A percentile compares a stretch with the other conserved stretches of the same genome.
Evolutionary conservation across 305 asterid genomes (phyloP).

Genomic region (Stenogyne calaminthoides): DNA sequence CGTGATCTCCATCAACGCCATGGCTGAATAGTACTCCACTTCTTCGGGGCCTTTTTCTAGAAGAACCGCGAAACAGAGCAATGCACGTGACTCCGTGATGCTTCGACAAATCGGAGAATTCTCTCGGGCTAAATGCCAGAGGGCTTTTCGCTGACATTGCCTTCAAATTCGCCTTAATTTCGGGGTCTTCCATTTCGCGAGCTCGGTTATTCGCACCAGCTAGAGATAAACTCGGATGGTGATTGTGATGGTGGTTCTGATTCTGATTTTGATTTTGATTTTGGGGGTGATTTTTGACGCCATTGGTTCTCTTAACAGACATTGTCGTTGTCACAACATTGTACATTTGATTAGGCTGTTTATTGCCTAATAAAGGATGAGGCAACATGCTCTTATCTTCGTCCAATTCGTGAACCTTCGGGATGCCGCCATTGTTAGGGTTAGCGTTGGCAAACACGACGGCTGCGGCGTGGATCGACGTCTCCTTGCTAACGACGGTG

Average conservation of each 20-base stretch:
- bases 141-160: slow-evolving; percentile 73
- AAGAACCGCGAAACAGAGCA: slow-evolving; percentile 58
- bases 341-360: slow-evolving; percentile 47
- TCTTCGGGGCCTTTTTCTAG: slow-evolving; percentile 59
- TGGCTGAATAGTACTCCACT: slow-evolving; percentile 55
- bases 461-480: slow-evolving; percentile 53
- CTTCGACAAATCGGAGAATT: slow-evolving; percentile 56
- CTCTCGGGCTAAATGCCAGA: slow-evolving; percentile 55
- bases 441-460: slow-evolving; percentile 40
- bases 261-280: slow-evolving; percentile 17
- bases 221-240: slow-evolving; percentile 33
- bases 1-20: slow-evolving; percentile 78
- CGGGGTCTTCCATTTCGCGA: slow-evolving; percentile 60
- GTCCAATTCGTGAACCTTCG: slow-evolving; percentile 23
- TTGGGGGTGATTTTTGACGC: background rate
- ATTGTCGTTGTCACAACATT: slow-evolving; percentile 47
- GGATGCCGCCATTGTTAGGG: background rate
- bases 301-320: slow-evolving; percentile 37
- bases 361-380: slow-evolving; percentile 52
- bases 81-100: slow-evolving; percentile 68
- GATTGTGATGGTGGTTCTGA: slow-evolving; percentile 32
- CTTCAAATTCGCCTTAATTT: slow-evolving; percentile 53
- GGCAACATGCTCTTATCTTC: slow-evolving; percentile 34
- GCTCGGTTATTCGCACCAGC: slow-evolving; percentile 42
- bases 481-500: slow-evolving; percentile 41